Base-by-base conservation (phyloP, 108 stramenopile genomes). In the Fragilariopsis cylindrus region DNA sequence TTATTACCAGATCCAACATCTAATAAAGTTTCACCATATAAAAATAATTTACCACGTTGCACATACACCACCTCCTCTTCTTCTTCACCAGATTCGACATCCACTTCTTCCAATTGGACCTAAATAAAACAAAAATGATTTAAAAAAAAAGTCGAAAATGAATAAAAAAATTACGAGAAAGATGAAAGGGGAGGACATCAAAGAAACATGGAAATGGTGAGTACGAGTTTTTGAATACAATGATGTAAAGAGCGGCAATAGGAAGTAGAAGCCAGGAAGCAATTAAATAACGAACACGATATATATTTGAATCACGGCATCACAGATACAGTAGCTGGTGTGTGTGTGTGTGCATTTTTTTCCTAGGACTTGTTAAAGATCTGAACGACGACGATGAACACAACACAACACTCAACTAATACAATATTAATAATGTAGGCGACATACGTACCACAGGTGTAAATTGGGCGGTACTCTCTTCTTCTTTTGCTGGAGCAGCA, bases 81-180 rank as follows among this genome's bases (percentile, higher is more conserved):
- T 82, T 99, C 99, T 87, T 98, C 98, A 46, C 96, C 95, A 4
- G 94, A 94, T 69, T 93, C 98, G 69, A 96, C 95, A 73, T 99
- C 99, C 19, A 99, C 97, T 82, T 98, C 96, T 69, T 99, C 98
- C 44, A 99, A 90, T 82, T 98, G 95, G 39, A 98, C 93, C 93
- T 95, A 80, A 42, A 39, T 13, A 12, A 56, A 7, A 74, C 19
- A 30, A 19, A 73, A 15, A 70, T 9, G 9, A 12, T 4, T 16
- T 42, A 49, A 5, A 40, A 9, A 8, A 5, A n/a, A 45, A 57
- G 41, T 43, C 6, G 72, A 63, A 67, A 0, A 0, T 0, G 0
- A 44, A 19, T 4, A 19, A 19, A 41, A 45, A 21, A n/a, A 21
- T 21, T 21, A 21, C 21, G 21, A 21, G 21, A 21, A 21, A 21